Evolutionary conservation across 345 rosid species (phyloP), one percentile per base, ranked within the genome.

Genomic region (Geranium rotundifolium): DNA sequence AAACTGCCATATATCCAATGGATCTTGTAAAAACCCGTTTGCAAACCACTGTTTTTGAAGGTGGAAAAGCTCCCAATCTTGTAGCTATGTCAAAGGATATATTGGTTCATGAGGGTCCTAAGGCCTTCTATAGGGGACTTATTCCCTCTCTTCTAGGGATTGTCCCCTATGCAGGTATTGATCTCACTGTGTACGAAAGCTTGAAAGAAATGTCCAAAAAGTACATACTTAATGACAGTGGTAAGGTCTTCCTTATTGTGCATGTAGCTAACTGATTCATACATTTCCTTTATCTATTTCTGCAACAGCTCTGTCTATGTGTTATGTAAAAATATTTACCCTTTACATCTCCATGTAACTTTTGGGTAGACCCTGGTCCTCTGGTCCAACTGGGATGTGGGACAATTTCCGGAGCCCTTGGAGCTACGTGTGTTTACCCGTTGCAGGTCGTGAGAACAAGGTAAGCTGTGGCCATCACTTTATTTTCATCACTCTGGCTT

Each of bases 371-470:
- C 65, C 92, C 96, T 30, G 95, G 98, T 58, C 85, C 96, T 18
- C 80, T 87, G 5, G 78, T 85, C 60, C 98, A 85, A 75, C 79
- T 91, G 77, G 88, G 96, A 59, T 89, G 95, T 30, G 98, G 96
- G 65, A 91, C 86, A 60, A 52, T 85, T 67, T 89, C 98, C 9
- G 96, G 92, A 68, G 83, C 95, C 63, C 80, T 89, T 62, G 98
- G 95, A 69, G 98, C 95, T 73, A 86, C 95, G 29, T 85, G 96
- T 70, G 96, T 91, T 52, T 91, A 91, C 74, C 98, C 98, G 27
- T 82, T 91, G 79, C 98, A 87, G 77, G 95, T 91, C 65, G 81
- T 91, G n/a, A 79, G 98, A 76, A 91, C 98, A 68, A 86, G 96
- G 96, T 91, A 74, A 39, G 58, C 18, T 27, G 30, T 20, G 27